Conservation (phyloP, 352 stramenopile genomes). For the Saprolegnia parasitica region DNA sequence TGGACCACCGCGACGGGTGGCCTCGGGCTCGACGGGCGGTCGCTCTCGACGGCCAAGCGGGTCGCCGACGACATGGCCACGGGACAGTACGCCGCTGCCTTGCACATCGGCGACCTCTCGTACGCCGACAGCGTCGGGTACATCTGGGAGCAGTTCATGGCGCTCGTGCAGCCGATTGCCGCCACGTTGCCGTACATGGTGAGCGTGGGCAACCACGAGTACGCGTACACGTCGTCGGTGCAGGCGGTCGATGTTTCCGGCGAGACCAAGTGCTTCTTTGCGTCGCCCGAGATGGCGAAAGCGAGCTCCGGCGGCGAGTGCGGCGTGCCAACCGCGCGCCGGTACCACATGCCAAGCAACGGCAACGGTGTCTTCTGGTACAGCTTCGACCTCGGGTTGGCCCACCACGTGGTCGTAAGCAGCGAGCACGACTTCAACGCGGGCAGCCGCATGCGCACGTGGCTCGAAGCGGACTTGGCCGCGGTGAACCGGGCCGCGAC, state of each 20-base stretch:
- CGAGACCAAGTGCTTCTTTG: not conserved
- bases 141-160: slow-evolving; percentile 74
- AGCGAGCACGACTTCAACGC: slow-evolving; percentile 51
- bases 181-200: slow-evolving; percentile 77
- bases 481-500: slow-evolving; percentile 45
- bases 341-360: slow-evolving; percentile 71
- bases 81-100: slow-evolving; percentile 41
- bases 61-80: slow-evolving; percentile 37
- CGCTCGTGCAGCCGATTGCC: slow-evolving; percentile 70
- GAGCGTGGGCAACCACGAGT: slow-evolving; percentile 61
- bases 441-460: slow-evolving; percentile 43
- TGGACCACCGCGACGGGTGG: slow-evolving; percentile 35
- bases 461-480: slow-evolving; percentile 50
- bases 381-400: slow-evolving; percentile 49
- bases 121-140: slow-evolving; percentile 61
- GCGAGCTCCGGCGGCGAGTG: slow-evolving; percentile 72
- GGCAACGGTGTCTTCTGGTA: slow-evolving; percentile 60
- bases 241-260: slow-evolving; percentile 22
- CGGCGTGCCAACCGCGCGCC: slow-evolving; percentile 61
- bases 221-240: slow-evolving; percentile 51
- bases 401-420: slow-evolving; percentile 45
- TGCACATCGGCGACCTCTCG: slow-evolving; percentile 76
- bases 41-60: slow-evolving; percentile 41
- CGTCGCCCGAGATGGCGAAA: not conserved
- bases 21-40: slow-evolving; percentile 29